phyloP scores from a whole-genome alignment of 495 filamentous ascomycete species.

The Halenospora varia region DNA sequence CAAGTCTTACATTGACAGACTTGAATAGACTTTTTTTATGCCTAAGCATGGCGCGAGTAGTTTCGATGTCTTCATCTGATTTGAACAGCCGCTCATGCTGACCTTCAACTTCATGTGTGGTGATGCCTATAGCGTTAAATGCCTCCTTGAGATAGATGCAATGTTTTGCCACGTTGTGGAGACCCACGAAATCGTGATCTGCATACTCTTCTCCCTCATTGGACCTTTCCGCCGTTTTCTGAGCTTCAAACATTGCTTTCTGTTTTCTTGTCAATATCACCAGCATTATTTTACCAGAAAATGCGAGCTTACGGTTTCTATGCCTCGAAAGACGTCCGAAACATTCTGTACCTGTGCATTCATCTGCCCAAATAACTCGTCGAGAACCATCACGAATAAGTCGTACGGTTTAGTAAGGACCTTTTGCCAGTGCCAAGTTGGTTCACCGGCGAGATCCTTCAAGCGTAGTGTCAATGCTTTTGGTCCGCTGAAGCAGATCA shows the following conservation, averaged over 20 bases:
- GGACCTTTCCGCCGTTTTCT: too few relatives aligned
- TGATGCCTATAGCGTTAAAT: not conserved
- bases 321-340: not conserved
- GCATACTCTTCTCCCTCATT: too few relatives aligned
- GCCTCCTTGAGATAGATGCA: constrained; percentile 13
- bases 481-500: not conserved
- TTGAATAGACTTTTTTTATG: constrained; percentile 14
- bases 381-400: constrained; percentile 15
- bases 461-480: not conserved
- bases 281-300: not conserved
- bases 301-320: constrained; percentile 9
- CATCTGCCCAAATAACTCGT: constrained; percentile 12
- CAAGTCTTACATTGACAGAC: constrained; percentile 13
- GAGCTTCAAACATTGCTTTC: too few relatives aligned
- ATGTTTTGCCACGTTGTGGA: constrained; percentile 21
- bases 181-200: constrained; percentile 9
- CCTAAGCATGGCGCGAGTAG: not conserved
- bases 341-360: constrained; percentile 15
- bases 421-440: not conserved
- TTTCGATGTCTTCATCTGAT: not conserved
- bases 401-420: constrained; percentile 7
- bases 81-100: not conserved
- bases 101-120: not conserved
- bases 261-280: too few relatives aligned
- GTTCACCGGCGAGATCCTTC: not conserved